phyloP scores from a whole-genome alignment of 2,329 filamentous ascomycete species.

The Curvularia spicifera region DNA sequence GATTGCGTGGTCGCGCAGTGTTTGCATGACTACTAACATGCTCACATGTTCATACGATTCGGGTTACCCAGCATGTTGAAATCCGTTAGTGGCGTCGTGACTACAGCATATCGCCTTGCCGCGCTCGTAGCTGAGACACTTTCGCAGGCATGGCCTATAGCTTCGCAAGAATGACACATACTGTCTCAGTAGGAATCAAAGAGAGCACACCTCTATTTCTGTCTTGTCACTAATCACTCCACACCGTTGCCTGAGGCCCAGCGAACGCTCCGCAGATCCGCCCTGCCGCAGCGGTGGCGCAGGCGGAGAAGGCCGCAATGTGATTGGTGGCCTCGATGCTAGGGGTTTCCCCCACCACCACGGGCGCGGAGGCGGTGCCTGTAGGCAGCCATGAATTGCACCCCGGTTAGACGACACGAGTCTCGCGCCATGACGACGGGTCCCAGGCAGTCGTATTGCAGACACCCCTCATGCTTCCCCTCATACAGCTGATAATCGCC shows the following conservation, averaged over 20 bases:
- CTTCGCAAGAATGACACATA: neutral
- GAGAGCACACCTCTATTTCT: neutral
- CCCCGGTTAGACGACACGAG: constrained; percentile 28
- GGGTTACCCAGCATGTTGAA: neutral
- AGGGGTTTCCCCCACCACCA: constrained; percentile 7
- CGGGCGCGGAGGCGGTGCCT: constrained; percentile 22
- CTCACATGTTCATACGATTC: neutral
- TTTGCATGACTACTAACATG: neutral
- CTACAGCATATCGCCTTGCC: neutral
- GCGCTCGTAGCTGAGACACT: neutral
- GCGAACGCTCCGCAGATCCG: neutral
- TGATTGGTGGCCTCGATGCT: constrained; percentile 14
- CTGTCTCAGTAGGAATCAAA: neutral
- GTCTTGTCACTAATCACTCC: neutral
- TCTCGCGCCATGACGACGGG: constrained; percentile 36
- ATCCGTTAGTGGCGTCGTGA: constrained; percentile 1
- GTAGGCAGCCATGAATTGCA: constrained; percentile 44
- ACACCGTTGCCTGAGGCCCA: neutral
- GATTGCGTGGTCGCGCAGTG: neutral
- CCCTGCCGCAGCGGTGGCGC: constrained; percentile 12
- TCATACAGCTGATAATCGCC: constrained; percentile 16
- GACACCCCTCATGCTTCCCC: constrained; percentile 28
- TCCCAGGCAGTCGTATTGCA: constrained; percentile 36
- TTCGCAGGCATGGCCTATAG: neutral
- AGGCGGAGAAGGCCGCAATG: constrained; percentile 12